Evolutionary conservation across 371 early-diverging fungal species (phyloP).

Genomic region (Mortierella sp.): DNA sequence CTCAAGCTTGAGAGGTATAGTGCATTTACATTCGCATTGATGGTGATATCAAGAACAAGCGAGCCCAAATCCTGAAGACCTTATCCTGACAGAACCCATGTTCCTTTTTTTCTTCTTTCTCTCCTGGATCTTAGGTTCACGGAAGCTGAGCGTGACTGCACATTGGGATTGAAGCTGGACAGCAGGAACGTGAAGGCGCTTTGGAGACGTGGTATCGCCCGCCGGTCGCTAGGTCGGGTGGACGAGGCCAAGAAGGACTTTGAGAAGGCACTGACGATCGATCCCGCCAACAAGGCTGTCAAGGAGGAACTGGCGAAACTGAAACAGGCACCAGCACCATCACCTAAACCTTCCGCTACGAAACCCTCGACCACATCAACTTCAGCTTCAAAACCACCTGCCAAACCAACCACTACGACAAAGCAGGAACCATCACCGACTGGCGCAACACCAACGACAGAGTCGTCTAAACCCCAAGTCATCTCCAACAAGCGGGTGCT

Average conservation of each 20-base stretch:
- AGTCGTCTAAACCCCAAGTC: background rate
- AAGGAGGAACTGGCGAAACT: constrained; percentile 72
- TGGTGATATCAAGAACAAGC: no score
- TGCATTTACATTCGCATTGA: background rate
- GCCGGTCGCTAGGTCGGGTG: constrained; percentile 67
- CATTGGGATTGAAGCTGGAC: constrained; percentile 71
- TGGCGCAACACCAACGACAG: background rate
- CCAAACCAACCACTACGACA: background rate
- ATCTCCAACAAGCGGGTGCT: constrained; percentile 44
- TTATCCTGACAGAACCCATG: no score
- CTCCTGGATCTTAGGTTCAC: constrained; percentile 61
- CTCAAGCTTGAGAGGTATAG: constrained; percentile 77
- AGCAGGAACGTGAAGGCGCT: constrained; percentile 85
- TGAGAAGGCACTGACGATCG: constrained; percentile 71
- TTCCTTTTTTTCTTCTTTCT: background rate
- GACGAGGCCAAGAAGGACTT: constrained; percentile 76
- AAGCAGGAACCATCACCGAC: background rate
- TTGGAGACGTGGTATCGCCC: constrained; percentile 85
- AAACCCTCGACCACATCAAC: background rate
- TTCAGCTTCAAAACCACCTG: background rate
- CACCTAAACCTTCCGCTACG: background rate
- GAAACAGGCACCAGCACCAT: background rate
- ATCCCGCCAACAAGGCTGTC: constrained; percentile 77
- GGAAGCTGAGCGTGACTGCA: constrained; percentile 82
- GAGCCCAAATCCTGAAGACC: no score